These are phyloP conservation scores for Colletotrichum chrysophilum DNA, from an alignment of 2,329 filamentous ascomycete genomes.

Conservation along the genomic window DNA sequence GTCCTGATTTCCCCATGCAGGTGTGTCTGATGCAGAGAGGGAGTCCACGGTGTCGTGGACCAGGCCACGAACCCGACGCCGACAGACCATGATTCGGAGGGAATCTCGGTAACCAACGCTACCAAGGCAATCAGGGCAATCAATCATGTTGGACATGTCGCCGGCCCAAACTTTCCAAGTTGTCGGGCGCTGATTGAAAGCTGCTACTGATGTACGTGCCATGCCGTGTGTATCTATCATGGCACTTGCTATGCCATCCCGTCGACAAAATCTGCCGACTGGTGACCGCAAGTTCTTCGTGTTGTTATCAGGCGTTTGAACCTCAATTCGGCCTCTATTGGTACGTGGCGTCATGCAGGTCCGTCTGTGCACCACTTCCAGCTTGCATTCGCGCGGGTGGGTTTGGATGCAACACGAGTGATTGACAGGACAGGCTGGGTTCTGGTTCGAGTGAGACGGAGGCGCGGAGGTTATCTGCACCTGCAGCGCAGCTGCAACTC, in stretches of 20 bases:
- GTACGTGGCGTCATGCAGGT: constrained; percentile 23
- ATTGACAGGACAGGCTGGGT: constrained; percentile 15
- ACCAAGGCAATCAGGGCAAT: not conserved
- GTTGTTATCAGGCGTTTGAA: constrained; percentile 7
- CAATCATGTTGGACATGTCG: not conserved
- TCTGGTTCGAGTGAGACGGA: constrained; percentile 5
- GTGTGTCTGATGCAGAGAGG: not conserved
- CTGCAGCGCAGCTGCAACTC: constrained; percentile 14
- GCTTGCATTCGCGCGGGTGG: constrained; percentile 8
- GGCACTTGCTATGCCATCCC: not conserved
- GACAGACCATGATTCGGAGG: not conserved
- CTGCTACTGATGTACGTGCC: not conserved
- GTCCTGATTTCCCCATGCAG: constrained; percentile 4
- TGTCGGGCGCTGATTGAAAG: not conserved
- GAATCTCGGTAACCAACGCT: not conserved
- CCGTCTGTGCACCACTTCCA: constrained; percentile 22
- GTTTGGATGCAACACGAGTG: constrained; percentile 13
- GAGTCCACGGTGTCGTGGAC: not conserved
- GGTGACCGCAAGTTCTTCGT: not conserved
- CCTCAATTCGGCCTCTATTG: constrained; percentile 6
- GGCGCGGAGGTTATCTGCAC: constrained; percentile 4
- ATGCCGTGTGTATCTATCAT: not conserved
- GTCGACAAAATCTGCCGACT: not conserved
- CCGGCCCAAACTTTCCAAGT: not conserved
- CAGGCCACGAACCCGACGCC: not conserved